phyloP scores from a whole-genome alignment of 1,284 basidiomycete genomes.

The Schizopora paradoxa region DNA sequence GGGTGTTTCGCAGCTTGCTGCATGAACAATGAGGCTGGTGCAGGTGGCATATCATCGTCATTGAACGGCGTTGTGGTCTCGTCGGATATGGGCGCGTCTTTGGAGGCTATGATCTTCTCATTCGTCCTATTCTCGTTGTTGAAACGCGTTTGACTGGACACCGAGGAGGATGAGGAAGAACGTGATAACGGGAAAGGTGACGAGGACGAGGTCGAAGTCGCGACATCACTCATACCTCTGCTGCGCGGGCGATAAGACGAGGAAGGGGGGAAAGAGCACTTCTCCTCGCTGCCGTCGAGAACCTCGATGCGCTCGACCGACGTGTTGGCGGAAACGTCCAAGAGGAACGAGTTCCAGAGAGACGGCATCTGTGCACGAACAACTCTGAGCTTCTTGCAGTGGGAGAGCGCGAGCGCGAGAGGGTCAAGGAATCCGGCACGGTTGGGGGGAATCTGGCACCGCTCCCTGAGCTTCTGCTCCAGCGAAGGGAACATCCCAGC shows the following conservation, averaged over 20 bases:
- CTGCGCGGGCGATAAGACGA: not conserved
- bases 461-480: constrained; percentile 10
- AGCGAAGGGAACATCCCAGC: constrained; percentile 8
- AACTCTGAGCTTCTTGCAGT: constrained; percentile 32
- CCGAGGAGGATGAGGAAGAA: not conserved
- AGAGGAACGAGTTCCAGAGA: constrained; percentile 43
- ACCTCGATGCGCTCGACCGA: constrained; percentile 38
- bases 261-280: too few relatives aligned
- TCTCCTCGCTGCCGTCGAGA: constrained; percentile 26
- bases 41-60: not conserved
- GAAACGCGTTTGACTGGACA: not conserved
- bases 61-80: not conserved
- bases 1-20: constrained; percentile 9
- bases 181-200: not conserved
- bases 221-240: constrained; percentile 2
- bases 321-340: constrained; percentile 38
- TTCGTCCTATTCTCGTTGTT: not conserved
- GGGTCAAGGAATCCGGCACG: too few relatives aligned
- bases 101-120: not conserved
- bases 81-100: not conserved
- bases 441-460: constrained; percentile 2
- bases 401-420: constrained; percentile 35
- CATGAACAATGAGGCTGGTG: constrained; percentile 12
- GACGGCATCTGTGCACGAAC: constrained; percentile 42
- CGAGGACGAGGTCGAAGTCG: not conserved